A percentile compares a stretch with the other conserved stretches of the same genome.
Conservation (phyloP, 2,329 filamentous ascomycete genomes). For the Fusarium tupiense region DNA sequence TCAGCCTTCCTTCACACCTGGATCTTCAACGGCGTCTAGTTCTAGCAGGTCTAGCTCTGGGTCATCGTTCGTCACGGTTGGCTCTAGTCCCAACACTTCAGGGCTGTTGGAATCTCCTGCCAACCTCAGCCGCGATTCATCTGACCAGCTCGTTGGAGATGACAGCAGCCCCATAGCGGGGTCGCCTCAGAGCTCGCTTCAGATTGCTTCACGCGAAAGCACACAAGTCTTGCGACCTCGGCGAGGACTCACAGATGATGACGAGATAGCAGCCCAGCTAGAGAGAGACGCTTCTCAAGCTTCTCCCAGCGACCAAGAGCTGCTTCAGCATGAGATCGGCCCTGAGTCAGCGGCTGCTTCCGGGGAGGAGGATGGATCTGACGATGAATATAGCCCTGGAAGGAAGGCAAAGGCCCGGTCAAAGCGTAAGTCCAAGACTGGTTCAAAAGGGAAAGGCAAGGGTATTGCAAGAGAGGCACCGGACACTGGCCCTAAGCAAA, state of each 20-base stretch:
- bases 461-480: not conserved
- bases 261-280: not conserved
- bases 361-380: not conserved
- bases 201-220: not conserved
- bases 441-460: not conserved
- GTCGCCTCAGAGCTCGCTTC: no score
- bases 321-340: not conserved
- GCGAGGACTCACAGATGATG: not conserved
- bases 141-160: no score
- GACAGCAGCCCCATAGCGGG: no score
- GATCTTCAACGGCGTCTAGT: not conserved
- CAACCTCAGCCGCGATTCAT: not conserved
- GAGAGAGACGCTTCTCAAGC: not conserved
- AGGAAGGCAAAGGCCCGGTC: not conserved
- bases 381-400: not conserved
- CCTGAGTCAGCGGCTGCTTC: not conserved
- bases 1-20: not conserved
- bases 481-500: not conserved
- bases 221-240: not conserved
- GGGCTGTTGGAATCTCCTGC: not conserved
- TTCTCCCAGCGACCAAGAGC: not conserved
- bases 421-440: not conserved
- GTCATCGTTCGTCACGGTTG: not conserved
- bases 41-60: not conserved
- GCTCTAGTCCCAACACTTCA: not conserved